These are phyloP conservation scores for Diplosphaera chodatii DNA, from an alignment of 139 green algal genomes.

Conservation along the genomic window DNA sequence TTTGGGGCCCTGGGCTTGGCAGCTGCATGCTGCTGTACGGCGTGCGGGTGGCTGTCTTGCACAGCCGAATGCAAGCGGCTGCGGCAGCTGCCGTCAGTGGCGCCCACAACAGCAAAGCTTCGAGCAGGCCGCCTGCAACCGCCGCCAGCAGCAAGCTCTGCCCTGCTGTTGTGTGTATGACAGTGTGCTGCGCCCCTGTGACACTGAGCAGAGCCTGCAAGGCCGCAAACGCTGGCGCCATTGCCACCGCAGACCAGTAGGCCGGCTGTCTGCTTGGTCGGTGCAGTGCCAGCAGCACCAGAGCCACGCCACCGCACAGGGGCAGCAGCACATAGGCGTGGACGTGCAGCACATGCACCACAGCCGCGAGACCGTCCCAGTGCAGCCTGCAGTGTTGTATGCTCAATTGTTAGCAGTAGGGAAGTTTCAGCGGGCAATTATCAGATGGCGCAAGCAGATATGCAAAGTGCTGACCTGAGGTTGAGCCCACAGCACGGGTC, in stretches of 20 bases:
- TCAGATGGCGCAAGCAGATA: too few species aligned
- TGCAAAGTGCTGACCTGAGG: too few species aligned
- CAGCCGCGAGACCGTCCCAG: constrained; percentile 3
- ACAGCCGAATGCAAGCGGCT: too few species aligned
- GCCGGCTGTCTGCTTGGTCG: too few species aligned
- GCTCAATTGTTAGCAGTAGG: too few species aligned
- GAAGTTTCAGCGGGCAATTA: too few species aligned
- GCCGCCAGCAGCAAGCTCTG: neutral
- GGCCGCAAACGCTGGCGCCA: neutral
- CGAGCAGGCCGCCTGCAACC: neutral
- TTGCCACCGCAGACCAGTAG: too few species aligned
- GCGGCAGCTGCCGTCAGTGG: too few species aligned
- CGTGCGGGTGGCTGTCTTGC: too few species aligned
- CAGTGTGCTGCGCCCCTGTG: neutral
- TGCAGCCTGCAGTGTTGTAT: constrained; percentile 9
- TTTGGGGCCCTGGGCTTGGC: too few species aligned
- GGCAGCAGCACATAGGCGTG: neutral
- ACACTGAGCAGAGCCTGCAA: neutral
- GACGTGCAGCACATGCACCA: constrained; percentile 1
- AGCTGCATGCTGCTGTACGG: too few species aligned
- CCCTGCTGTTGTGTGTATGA: neutral
- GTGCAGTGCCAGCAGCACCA: neutral
- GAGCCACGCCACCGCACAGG: neutral
- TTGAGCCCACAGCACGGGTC: neutral
- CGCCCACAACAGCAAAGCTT: neutral